These are phyloP conservation scores for Solanum rostratum DNA, from an alignment of 257 asterid genomes.

Conservation along the genomic window DNA sequence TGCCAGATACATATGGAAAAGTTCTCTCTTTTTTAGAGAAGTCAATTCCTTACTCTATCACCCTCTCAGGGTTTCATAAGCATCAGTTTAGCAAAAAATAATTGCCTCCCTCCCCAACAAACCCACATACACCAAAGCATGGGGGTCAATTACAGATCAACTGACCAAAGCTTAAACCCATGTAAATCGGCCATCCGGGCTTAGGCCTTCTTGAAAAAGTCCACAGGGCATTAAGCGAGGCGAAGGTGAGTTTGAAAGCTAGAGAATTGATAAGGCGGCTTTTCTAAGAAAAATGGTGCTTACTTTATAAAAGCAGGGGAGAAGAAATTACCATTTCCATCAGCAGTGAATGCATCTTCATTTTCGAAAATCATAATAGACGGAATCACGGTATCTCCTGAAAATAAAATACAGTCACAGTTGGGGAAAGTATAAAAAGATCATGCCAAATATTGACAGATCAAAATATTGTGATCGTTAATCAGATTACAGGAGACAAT, in stretches of 20 bases:
- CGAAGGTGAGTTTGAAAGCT: background rate
- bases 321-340: constrained; percentile 28
- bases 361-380: background rate
- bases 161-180: background rate
- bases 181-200: background rate
- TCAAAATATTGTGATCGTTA: background rate
- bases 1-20: too few species aligned
- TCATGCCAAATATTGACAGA: background rate
- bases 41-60: too few species aligned
- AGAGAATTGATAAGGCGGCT: background rate
- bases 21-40: too few species aligned
- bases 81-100: too few species aligned
- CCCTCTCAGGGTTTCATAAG: too few species aligned
- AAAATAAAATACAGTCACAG: background rate
- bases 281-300: background rate
- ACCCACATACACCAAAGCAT: too few species aligned
- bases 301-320: background rate
- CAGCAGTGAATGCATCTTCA: constrained; percentile 9
- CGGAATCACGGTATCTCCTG: background rate
- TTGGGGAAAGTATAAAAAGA: background rate
- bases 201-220: background rate
- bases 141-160: background rate
- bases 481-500: background rate
- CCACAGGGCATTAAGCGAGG: background rate
- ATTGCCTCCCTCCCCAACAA: too few species aligned